Base-by-base conservation (phyloP, 2,329 filamentous ascomycete species). In the Pseudofabraea citricarpa region DNA sequence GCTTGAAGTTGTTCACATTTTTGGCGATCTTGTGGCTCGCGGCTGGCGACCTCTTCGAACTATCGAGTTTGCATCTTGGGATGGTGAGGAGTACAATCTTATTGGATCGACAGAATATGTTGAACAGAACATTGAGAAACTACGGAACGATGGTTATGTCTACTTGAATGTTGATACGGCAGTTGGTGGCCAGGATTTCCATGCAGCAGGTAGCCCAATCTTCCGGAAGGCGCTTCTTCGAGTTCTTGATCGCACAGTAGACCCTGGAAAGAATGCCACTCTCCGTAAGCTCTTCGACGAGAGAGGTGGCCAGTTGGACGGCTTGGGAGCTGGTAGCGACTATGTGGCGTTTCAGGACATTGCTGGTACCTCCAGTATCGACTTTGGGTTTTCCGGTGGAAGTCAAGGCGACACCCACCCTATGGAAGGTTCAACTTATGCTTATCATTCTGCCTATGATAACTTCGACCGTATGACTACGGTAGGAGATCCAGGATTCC, bases 21-120 rank as follows among this genome's bases (percentile, higher is more conserved):
- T 98, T 56, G 89, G 90, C 31, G 81, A 88, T 50, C 75, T 97
- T 13, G 73, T 83, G 18, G 66, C 73, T 13, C 78, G 81, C 45
- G 91, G 90, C 41, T 98, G 93, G 93, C 78, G 87, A 20, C 93
- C 93, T 1, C 72, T 95, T 13, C 84, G 93, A n/a, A 94, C 89
- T 3, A 95, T 98, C 51, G 87, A 95, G 62, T 97, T 98, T 64
- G 90, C 90, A 59, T 95, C 88, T 24, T 98, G 93, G 93, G 93
- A 98, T 63, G 93, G 80, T 4, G 85, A 85, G 54, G 89, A 91
- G 64, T 97, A 95, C 69, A 96, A 96, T 64, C 70, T 93, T 36
- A 87, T 95, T 45, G 93, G 93, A 7, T 95, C 89, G 9, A 97
- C 93, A 2, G 93, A 98, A 63, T 91, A 86, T 57, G 93, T 98